Conservation (phyloP, 73 alveolate genomes). For the Paramecium tetraurelia region DNA sequence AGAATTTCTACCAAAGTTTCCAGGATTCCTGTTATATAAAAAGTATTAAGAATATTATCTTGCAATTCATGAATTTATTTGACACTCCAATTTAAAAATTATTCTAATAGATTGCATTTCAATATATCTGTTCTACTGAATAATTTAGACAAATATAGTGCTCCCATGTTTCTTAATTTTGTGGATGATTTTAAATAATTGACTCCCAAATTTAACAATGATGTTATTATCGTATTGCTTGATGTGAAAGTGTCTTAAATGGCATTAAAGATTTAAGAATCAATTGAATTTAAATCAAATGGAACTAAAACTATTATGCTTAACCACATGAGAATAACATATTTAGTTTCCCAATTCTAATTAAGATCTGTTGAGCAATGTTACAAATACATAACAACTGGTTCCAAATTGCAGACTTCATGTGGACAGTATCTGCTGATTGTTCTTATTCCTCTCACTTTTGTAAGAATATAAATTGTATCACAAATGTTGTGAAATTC, state of each 20-base stretch:
- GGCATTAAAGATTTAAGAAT: conserved; percentile 61
- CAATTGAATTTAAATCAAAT: conserved; percentile 93
- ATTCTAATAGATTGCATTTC: conserved; percentile 69
- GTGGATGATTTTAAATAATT: conserved; percentile 56
- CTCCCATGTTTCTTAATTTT: conserved; percentile 52
- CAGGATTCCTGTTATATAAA: conserved; percentile 67
- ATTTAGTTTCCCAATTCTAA: conserved; percentile 84
- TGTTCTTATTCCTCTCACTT: conserved; percentile 91
- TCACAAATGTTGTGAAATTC: conserved; percentile 51
- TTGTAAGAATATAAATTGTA: conserved; percentile 75
- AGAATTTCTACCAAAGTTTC: conserved; percentile 68
- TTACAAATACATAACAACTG: conserved; percentile 81
- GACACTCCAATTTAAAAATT: conserved; percentile 67
- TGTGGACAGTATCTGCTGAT: conserved; percentile 93
- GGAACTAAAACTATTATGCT: conserved; percentile 95
- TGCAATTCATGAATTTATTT: conserved; percentile 39
- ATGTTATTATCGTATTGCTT: neutral
- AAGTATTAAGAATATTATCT: conserved; percentile 62
- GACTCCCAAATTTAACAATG: conserved; percentile 34
- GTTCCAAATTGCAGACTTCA: conserved; percentile 92
- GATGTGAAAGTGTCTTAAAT: neutral
- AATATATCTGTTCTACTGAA: conserved; percentile 85
- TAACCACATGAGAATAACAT: conserved; percentile 93
- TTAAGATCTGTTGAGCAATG: neutral
- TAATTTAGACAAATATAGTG: conserved; percentile 69